These are phyloP conservation scores for Clarireedia paspali DNA, from an alignment of 2,329 filamentous ascomycete species.

Conservation along the genomic window DNA sequence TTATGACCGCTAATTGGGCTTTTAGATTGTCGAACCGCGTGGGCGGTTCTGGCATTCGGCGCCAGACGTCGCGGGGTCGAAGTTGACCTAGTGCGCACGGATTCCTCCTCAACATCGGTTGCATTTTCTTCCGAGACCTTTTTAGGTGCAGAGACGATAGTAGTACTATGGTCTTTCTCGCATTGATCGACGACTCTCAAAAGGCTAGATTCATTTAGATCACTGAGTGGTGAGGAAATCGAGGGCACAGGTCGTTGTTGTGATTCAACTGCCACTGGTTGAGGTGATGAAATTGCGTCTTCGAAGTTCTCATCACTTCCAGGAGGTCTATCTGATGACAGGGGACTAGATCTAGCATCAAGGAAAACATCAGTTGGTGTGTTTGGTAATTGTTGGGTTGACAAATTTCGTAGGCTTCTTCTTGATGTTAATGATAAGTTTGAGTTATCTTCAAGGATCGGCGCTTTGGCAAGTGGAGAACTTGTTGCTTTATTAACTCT, in stretches of 20 bases:
- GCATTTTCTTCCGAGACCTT: background rate
- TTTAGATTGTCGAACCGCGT: background rate
- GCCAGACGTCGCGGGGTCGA: background rate
- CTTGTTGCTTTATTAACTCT: background rate
- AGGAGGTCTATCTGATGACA: constrained; percentile 22
- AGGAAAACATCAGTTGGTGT: constrained; percentile 30
- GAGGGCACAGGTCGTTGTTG: background rate
- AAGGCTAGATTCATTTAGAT: constrained; percentile 26
- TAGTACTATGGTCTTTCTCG: constrained; percentile 7
- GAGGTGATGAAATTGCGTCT: constrained; percentile 23
- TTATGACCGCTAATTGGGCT: background rate
- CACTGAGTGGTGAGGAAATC: constrained; percentile 17
- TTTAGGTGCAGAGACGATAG: background rate
- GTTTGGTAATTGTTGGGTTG: constrained; percentile 2
- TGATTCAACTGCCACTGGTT: background rate
- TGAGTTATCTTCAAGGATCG: background rate
- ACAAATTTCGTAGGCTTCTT: background rate
- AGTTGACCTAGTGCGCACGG: background rate
- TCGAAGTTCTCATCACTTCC: constrained; percentile 19
- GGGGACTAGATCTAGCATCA: constrained; percentile 41
- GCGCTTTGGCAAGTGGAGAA: background rate
- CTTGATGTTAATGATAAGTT: constrained; percentile 8
- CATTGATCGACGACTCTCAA: constrained; percentile 20
- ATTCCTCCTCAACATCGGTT: background rate
- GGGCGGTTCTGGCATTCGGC: background rate